These are phyloP conservation scores for Komagataella populi DNA, from an alignment of 805 yeast genomes.

Conservation along the genomic window DNA sequence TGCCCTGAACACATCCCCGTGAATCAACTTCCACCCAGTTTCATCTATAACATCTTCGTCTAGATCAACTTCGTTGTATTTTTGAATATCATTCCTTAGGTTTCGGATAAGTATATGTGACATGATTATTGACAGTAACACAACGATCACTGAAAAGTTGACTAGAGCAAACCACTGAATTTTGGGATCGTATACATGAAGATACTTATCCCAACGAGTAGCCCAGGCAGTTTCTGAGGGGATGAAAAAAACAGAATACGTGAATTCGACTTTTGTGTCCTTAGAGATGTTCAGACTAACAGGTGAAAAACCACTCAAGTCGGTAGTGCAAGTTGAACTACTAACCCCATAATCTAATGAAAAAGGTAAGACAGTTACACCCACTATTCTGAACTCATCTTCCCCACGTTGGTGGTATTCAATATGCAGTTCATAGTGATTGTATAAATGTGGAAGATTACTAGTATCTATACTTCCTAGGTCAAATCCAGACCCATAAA, in stretches of 20 bases:
- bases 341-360: slow-evolving; percentile 24
- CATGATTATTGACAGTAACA: slow-evolving; percentile 64
- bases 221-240: slow-evolving; percentile 82
- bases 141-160: slow-evolving; percentile 72
- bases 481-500: slow-evolving; percentile 72
- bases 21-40: slow-evolving; percentile 92
- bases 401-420: slow-evolving; percentile 73
- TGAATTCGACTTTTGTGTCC: slow-evolving; percentile 51
- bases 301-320: slow-evolving; percentile 18
- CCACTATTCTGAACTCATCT: slow-evolving; percentile 75
- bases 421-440: slow-evolving; percentile 67
- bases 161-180: slow-evolving; percentile 93
- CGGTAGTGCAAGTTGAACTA: slow-evolving; percentile 8
- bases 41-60: slow-evolving; percentile 85
- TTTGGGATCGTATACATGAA: slow-evolving; percentile 83
- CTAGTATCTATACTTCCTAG: slow-evolving; percentile 56
- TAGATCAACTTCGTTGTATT: slow-evolving; percentile 80
- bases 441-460: slow-evolving; percentile 45
- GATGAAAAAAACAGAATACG: slow-evolving; percentile 72
- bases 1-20: slow-evolving; percentile 31
- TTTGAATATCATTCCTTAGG: slow-evolving; percentile 70
- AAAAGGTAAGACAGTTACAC: slow-evolving; percentile 64
- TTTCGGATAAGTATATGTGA: slow-evolving; percentile 70
- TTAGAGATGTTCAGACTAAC: slow-evolving; percentile 34
- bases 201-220: slow-evolving; percentile 95